These are phyloP conservation scores for Alternaria sp. DNA, from an alignment of 2,329 filamentous ascomycete genomes.

Conservation along the genomic window DNA sequence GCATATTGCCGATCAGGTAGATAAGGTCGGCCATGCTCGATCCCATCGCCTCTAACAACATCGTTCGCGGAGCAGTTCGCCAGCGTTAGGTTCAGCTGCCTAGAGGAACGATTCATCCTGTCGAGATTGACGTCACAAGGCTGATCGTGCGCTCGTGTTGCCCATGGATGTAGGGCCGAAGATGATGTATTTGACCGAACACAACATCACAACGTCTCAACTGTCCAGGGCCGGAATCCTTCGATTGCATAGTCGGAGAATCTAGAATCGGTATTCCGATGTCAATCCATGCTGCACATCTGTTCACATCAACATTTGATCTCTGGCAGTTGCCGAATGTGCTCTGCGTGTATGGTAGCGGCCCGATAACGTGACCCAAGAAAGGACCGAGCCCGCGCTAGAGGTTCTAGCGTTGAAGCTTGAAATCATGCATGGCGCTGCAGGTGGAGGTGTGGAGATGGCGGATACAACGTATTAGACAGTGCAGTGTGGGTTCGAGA, in stretches of 20 bases:
- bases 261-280: conserved; percentile 5
- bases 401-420: conserved; percentile 6
- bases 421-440: conserved; percentile 7
- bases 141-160: conserved; percentile 3
- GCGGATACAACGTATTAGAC: neutral
- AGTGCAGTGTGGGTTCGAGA: neutral
- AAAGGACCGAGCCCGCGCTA: conserved; percentile 6
- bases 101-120: neutral
- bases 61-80: neutral
- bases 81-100: neutral
- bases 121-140: conserved; percentile 8
- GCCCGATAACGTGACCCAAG: conserved; percentile 1
- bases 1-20: neutral
- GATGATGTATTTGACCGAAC: neutral
- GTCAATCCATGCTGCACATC: conserved; percentile 6
- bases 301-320: neutral
- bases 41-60: neutral
- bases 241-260: neutral
- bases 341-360: neutral
- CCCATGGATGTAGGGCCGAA: conserved; percentile 14
- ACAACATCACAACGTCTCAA: conserved; percentile 2
- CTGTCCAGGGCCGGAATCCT: neutral
- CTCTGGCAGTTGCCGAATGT: conserved; percentile 1
- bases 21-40: neutral
- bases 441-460: conserved; percentile 4